Evolutionary conservation across 139 green algal species (phyloP).

Genomic region (Tetraselmis chui): DNA sequence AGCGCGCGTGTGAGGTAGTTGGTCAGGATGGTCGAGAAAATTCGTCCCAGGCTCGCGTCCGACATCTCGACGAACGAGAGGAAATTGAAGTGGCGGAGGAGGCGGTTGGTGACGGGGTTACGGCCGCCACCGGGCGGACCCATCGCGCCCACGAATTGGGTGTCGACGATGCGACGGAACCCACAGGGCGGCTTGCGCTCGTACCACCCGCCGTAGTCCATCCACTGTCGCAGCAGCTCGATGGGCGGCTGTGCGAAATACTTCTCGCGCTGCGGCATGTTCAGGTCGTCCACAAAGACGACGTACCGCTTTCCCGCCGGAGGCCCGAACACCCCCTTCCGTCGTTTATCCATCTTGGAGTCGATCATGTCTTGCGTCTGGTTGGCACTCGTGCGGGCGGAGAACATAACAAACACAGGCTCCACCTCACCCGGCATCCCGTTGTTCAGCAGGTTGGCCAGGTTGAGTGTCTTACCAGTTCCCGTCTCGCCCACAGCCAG

Average conservation of each 20-base stretch:
- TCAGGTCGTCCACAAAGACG: constrained; percentile 35
- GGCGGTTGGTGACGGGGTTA: constrained; percentile 34
- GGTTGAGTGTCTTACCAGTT: constrained; percentile 73
- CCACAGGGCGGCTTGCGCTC: constrained; percentile 31
- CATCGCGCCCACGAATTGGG: constrained; percentile 46
- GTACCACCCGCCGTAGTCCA: constrained; percentile 44
- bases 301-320: constrained; percentile 29
- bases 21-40: constrained; percentile 65
- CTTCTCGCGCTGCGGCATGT: constrained; percentile 47
- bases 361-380: constrained; percentile 69
- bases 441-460: constrained; percentile 62
- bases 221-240: constrained; percentile 43
- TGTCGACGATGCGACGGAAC: constrained; percentile 62
- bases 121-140: constrained; percentile 33
- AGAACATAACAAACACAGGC: constrained; percentile 74
- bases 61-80: constrained; percentile 62
- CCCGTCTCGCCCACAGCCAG: constrained; percentile 78
- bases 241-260: constrained; percentile 44
- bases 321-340: constrained; percentile 39
- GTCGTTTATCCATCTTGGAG: constrained; percentile 37
- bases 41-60: constrained; percentile 38
- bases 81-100: constrained; percentile 41
- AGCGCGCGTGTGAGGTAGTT: constrained; percentile 32
- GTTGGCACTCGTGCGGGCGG: constrained; percentile 65
- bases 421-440: constrained; percentile 48